Percentiles rank a stretch among this genome's conserved stretches.
Evolutionary conservation across 2,329 filamentous ascomycete genomes (phyloP).

Genomic region (Zymoseptoria pseudotritici): DNA sequence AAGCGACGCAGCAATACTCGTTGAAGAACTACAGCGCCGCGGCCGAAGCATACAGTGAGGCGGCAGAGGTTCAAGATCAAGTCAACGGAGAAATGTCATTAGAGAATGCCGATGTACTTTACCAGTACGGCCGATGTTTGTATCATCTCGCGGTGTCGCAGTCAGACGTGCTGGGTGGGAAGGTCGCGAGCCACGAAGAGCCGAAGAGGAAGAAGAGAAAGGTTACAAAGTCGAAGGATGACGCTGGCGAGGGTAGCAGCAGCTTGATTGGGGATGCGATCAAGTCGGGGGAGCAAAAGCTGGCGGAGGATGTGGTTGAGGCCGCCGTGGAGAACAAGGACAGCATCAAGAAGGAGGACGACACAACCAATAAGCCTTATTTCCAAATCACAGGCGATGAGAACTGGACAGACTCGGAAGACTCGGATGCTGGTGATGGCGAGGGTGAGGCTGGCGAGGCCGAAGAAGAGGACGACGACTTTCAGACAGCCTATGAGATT

Average conservation of each 20-base stretch:
- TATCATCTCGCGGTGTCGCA: slow-evolving; percentile 92
- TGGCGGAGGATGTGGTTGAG: slow-evolving; percentile 35
- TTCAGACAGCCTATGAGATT: slow-evolving; percentile 56
- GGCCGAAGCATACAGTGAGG: slow-evolving; percentile 79
- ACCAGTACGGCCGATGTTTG: slow-evolving; percentile 85
- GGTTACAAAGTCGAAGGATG: slow-evolving; percentile 23
- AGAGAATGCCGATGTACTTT: slow-evolving; percentile 88
- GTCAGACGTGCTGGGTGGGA: slow-evolving; percentile 86
- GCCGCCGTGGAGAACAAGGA: slow-evolving; percentile 39
- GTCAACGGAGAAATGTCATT: slow-evolving; percentile 87
- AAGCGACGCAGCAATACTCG: slow-evolving; percentile 76
- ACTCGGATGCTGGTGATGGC: slow-evolving; percentile 45
- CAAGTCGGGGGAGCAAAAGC: slow-evolving; percentile 33
- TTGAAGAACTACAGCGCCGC: slow-evolving; percentile 83
- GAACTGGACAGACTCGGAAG: slow-evolving; percentile 79
- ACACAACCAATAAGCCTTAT: slow-evolving; percentile 54
- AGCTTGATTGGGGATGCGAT: slow-evolving; percentile 25
- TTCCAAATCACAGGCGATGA: slow-evolving; percentile 95
- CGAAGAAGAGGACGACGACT: slow-evolving; percentile 53
- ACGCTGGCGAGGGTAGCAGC: slow-evolving; percentile 25
- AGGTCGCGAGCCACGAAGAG: slow-evolving; percentile 55
- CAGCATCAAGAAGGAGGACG: slow-evolving; percentile 33
- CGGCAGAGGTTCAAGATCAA: slow-evolving; percentile 81
- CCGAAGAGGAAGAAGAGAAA: slow-evolving; percentile 44
- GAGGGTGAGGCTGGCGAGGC: slow-evolving; percentile 36